Percentiles rank a stretch among this genome's conserved stretches.
Evolutionary conservation across 208 protist genomes (phyloP).

Genomic region (Acanthamoeba divionensis): DNA sequence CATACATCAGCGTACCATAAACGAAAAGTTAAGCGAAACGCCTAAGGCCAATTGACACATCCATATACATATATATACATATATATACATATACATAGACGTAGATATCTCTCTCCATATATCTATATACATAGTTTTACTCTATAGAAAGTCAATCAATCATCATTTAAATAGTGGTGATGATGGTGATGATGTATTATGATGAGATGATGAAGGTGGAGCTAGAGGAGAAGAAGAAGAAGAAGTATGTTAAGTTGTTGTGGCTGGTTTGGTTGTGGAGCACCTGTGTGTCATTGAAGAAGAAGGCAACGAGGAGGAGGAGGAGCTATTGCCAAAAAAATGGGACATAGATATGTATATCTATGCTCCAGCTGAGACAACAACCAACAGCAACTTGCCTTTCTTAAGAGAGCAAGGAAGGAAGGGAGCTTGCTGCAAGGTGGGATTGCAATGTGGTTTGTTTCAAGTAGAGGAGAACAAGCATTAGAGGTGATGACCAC

Average conservation of each 20-base stretch:
- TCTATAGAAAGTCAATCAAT: too few relatives aligned
- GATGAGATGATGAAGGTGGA: background rate
- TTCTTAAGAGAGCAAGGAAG: background rate
- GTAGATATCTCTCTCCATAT: background rate
- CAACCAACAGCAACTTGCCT: background rate
- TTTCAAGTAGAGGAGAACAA: too few relatives aligned
- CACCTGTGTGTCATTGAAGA: background rate
- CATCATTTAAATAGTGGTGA: background rate
- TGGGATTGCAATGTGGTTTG: background rate
- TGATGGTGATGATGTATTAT: background rate
- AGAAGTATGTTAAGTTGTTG: background rate
- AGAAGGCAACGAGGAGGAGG: background rate
- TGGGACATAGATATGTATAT: background rate
- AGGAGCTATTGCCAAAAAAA: background rate
- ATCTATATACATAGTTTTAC: background rate
- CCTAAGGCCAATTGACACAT: background rate
- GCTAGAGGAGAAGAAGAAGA: background rate
- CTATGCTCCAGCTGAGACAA: background rate
- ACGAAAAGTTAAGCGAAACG: constrained; percentile 1
- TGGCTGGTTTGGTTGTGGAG: background rate
- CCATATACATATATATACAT: background rate
- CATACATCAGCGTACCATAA: background rate
- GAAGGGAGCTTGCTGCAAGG: background rate
- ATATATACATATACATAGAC: background rate
- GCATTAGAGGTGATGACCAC: too few relatives aligned